Conservation (phyloP, 2,329 filamentous ascomycete species). For the Didymella exigua region DNA sequence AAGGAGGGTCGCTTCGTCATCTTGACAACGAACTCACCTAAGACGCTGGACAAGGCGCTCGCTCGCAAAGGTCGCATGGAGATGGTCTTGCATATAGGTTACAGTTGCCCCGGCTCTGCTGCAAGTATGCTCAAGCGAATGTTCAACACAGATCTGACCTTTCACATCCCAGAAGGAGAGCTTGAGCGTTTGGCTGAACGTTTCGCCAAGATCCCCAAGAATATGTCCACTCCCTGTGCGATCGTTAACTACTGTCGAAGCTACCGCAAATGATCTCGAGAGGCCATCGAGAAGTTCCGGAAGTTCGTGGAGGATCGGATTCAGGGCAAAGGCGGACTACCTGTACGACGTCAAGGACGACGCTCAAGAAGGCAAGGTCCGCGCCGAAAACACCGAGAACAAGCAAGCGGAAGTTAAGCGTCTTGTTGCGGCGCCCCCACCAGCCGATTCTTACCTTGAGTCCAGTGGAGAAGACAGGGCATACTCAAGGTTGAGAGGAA, state of each 20-base stretch:
- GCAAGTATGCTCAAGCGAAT: neutral
- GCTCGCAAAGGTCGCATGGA: neutral
- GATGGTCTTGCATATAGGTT: neutral
- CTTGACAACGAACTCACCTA: neutral
- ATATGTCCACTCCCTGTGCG: neutral
- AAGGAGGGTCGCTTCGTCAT: neutral
- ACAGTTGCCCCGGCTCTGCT: neutral
- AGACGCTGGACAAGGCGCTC: neutral
- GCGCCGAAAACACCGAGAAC: neutral
- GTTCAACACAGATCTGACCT: neutral
- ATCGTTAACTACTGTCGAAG: neutral
- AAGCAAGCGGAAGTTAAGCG: neutral
- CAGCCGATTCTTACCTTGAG: neutral
- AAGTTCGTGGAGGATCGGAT: neutral
- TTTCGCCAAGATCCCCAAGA: neutral
- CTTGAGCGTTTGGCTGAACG: neutral
- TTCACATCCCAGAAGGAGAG: neutral
- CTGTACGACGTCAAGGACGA: neutral
- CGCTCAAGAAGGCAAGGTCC: neutral
- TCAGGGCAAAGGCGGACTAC: neutral
- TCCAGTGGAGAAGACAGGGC: neutral
- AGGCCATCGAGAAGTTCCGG: neutral
- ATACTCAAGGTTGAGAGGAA: neutral
- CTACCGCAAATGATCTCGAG: neutral
- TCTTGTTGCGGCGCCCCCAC: neutral